These are phyloP conservation scores for Eleusine indica DNA, from an alignment of 176 grass and related monocot genomes.

Conservation along the genomic window DNA sequence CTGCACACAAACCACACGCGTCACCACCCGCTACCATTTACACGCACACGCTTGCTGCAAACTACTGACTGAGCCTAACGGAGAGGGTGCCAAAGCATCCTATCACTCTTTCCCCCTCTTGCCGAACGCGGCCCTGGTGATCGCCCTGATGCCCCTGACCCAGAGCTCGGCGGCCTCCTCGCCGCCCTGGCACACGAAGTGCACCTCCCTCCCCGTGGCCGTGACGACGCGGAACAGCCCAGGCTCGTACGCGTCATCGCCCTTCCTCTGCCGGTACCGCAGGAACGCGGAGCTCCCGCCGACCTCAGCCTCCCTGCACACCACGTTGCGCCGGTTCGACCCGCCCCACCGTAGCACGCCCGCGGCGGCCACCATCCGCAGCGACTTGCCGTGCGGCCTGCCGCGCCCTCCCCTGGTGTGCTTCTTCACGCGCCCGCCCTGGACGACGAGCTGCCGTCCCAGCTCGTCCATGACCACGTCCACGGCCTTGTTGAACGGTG, in stretches of 20 bases:
- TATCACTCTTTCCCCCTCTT: conserved; percentile 43
- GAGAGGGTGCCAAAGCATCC: neutral
- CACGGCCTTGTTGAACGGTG: conserved; percentile 60
- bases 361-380: conserved; percentile 60
- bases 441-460: conserved; percentile 57
- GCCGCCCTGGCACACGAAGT: conserved; percentile 85
- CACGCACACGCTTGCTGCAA: conserved; percentile 37
- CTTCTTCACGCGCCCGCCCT: conserved; percentile 65
- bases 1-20: conserved; percentile 32
- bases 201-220: conserved; percentile 75
- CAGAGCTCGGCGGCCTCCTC: conserved; percentile 81
- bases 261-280: conserved; percentile 54
- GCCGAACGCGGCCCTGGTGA: conserved; percentile 51
- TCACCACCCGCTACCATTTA: conserved; percentile 44
- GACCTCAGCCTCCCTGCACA: conserved; percentile 75
- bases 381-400: conserved; percentile 62
- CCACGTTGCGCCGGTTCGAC: conserved; percentile 62
- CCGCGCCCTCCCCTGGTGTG: conserved; percentile 87
- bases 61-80: conserved; percentile 41
- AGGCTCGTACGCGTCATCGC: conserved; percentile 49
- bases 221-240: conserved; percentile 92
- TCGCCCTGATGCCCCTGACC: conserved; percentile 82
- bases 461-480: conserved; percentile 82
- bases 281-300: conserved; percentile 80
- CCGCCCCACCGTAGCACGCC: conserved; percentile 87